Evolutionary conservation across 148 eudicot genomes (phyloP).

Genomic region (Chenopodium album): DNA sequence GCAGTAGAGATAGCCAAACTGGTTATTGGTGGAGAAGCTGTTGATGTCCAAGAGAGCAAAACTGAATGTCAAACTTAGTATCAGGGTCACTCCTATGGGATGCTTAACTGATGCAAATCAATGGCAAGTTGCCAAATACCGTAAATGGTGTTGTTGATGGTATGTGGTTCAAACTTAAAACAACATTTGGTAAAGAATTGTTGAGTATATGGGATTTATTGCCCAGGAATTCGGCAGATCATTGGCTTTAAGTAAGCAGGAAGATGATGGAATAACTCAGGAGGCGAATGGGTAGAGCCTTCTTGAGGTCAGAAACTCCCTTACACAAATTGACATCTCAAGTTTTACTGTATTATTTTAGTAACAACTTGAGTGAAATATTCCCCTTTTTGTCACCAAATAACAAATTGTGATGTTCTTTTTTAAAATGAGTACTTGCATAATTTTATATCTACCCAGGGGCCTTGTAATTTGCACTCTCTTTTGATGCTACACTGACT

Average conservation of each 20-base stretch:
- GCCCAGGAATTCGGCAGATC: neutral
- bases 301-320: neutral
- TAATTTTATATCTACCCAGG: neutral
- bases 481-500: neutral
- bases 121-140: neutral
- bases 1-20: conserved; percentile 24
- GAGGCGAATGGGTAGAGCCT: neutral
- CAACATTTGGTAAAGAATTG: neutral
- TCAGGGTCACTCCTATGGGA: neutral
- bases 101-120: neutral
- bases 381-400: neutral
- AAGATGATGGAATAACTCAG: neutral
- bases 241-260: neutral
- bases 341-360: neutral
- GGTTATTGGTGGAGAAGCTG: conserved; percentile 24
- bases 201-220: neutral
- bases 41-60: conserved; percentile 2
- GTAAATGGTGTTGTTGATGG: neutral
- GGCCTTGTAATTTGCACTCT: neutral
- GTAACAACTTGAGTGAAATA: neutral
- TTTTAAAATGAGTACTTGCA: neutral
- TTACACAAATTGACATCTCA: neutral
- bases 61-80: conserved; percentile 10
- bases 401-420: neutral
- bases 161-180: neutral